Evolutionary conservation across 192 early-diverging fungal species (phyloP).

Genomic region (Pilobolus umbonatus): DNA sequence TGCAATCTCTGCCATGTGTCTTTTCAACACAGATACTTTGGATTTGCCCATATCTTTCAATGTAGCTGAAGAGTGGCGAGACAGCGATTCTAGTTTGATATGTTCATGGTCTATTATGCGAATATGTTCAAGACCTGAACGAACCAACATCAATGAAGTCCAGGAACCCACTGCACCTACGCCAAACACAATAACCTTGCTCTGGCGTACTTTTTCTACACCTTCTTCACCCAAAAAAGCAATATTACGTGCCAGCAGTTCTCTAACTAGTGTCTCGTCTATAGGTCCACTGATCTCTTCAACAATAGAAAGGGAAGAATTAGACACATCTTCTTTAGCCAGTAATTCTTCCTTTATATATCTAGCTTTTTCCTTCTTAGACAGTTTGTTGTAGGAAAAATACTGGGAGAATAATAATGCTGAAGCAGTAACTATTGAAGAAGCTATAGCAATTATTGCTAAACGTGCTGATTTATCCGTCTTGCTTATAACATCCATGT

Average conservation of each 20-base stretch:
- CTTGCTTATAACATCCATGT: too few species aligned
- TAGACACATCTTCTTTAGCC: constrained; percentile 11
- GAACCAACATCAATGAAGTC: constrained; percentile 84
- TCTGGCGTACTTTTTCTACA: constrained; percentile 60
- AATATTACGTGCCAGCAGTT: constrained; percentile 86
- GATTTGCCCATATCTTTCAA: constrained; percentile 76
- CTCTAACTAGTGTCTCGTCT: constrained; percentile 73
- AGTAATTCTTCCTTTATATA: constrained; percentile 51
- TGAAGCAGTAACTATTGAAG: constrained; percentile 57
- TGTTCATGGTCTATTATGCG: constrained; percentile 93
- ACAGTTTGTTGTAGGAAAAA: too few species aligned
- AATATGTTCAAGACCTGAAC: constrained; percentile 81
- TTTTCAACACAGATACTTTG: constrained; percentile 69
- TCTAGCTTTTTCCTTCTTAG: constrained; percentile 37
- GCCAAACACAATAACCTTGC: constrained; percentile 90
- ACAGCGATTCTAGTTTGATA: constrained; percentile 77
- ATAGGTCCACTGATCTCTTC: background rate
- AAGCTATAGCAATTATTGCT: constrained; percentile 50
- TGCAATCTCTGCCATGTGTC: constrained; percentile 64
- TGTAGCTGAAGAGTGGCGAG: constrained; percentile 84
- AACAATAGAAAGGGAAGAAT: background rate
- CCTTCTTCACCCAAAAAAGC: constrained; percentile 88
- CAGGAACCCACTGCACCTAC: constrained; percentile 88
- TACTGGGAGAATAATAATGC: constrained; percentile 49
- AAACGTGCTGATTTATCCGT: constrained; percentile 32